Base-by-base conservation (phyloP, 192 early-diverging fungal species). In the Gryganskiella cystojenkinii region DNA sequence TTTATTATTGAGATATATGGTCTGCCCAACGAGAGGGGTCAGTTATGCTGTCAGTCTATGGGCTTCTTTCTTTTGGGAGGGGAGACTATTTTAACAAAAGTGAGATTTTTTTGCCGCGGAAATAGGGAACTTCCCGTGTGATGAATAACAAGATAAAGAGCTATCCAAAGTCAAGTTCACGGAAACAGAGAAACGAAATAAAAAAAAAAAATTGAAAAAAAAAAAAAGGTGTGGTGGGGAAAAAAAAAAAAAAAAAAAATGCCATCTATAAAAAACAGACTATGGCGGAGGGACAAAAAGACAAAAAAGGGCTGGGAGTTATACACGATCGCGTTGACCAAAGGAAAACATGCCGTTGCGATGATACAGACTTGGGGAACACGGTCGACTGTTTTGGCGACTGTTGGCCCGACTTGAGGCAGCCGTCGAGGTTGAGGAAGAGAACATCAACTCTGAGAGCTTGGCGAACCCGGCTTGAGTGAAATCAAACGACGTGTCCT, bases 361-460 rank as follows among this genome's bases (percentile, higher is more conserved):
- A 37, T n/a, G n/a, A n/a, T n/a, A n/a, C n/a, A n/a, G n/a, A n/a
- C n/a, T 17, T 25, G 68, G 53, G 9, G 56, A 34, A 33, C 51
- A 65, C 33, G 63, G 64, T 24, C 37, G 49, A 33, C 56, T 52
- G n/a, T 24, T 24, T 4, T 42, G 19, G 14, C 55, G 33, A 56
- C 31, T 56, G 28, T 19, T 56, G 55, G 2, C 0, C 31, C 57
- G 37, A 15, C 19, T 24, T 30, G 19, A n/a, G 35, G 57, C 17
- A 40, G 40, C 33, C 11, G 31, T 24, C 5, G 28, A 40, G 13
- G 37, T 40, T 5, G 37, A 40, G 37, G 37, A 40, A 40, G 44
- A 31, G 17, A 56, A 74, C 64, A 67, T 34, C 22, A 63, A 46
- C 30, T 67, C 72, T 3, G 65, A 68, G 22, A 67, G 59, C 61